Percentiles rank a stretch among this genome's conserved stretches.
phyloP scores from a whole-genome alignment of 2,329 filamentous ascomycete species.

The Aureobasidium sp. region DNA sequence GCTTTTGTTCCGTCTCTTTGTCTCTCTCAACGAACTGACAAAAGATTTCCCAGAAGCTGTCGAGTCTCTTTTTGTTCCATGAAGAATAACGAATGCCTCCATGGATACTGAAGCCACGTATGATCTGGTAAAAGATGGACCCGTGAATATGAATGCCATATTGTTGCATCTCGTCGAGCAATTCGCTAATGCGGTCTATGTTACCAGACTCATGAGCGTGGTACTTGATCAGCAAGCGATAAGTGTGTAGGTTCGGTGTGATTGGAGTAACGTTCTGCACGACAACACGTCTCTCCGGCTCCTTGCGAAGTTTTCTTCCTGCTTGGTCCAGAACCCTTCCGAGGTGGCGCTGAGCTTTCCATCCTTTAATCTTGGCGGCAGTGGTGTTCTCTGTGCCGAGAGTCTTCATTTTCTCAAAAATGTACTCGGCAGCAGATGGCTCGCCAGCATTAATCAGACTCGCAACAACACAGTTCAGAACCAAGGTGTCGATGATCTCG shows the following conservation, averaged over 20 bases:
- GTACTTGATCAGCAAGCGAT: slow-evolving; percentile 68
- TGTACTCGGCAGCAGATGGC: slow-evolving; percentile 63
- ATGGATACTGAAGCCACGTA: slow-evolving; percentile 71
- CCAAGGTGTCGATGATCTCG: slow-evolving; percentile 79
- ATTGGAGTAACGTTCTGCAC: slow-evolving; percentile 60
- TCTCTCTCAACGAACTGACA: slow-evolving; percentile 43
- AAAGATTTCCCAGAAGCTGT: slow-evolving; percentile 49
- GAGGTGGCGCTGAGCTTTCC: slow-evolving; percentile 35
- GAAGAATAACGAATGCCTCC: slow-evolving; percentile 56
- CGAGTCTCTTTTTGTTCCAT: slow-evolving; percentile 66
- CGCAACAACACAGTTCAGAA: slow-evolving; percentile 78
- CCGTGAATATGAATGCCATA: slow-evolving; percentile 62
- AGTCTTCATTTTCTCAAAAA: slow-evolving; percentile 78
- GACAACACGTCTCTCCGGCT: slow-evolving; percentile 39
- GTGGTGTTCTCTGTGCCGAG: slow-evolving; percentile 37
- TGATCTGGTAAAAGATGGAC: slow-evolving; percentile 68
- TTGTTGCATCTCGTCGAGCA: slow-evolving; percentile 72
- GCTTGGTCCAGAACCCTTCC: slow-evolving; percentile 41
- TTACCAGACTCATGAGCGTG: slow-evolving; percentile 62
- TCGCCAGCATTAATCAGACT: slow-evolving; percentile 72
- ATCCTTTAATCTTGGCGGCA: slow-evolving; percentile 26
- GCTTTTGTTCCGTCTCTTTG: slow-evolving; percentile 18
- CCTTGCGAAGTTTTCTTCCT: slow-evolving; percentile 32
- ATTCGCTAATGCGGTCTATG: slow-evolving; percentile 58
- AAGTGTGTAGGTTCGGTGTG: slow-evolving; percentile 69